Evolutionary conservation across 169 alveolate genomes (phyloP).

Genomic region (Eimeria tenella): DNA sequence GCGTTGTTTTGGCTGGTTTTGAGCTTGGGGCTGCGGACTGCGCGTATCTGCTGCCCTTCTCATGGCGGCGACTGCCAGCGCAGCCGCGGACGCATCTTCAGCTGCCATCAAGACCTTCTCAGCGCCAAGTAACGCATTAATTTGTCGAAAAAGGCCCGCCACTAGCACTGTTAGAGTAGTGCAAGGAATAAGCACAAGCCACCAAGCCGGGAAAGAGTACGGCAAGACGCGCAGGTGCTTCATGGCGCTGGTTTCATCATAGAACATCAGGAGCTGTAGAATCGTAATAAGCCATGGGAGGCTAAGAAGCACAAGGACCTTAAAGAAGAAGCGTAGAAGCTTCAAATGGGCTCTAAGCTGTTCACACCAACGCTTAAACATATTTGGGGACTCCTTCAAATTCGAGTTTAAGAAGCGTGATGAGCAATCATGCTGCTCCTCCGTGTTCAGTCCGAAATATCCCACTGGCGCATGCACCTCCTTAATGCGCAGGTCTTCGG

Average conservation of each 20-base stretch:
- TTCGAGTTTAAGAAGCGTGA: background rate
- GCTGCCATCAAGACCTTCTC: constrained; percentile 34
- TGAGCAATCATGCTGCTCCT: background rate
- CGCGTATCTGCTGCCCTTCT: background rate
- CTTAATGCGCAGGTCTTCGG: constrained; percentile 2
- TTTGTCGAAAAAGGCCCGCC: constrained; percentile 31
- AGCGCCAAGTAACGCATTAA: constrained; percentile 33
- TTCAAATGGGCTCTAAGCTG: constrained; percentile 4
- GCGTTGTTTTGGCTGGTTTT: background rate
- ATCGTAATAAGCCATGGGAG: constrained; percentile 43
- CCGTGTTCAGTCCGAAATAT: background rate
- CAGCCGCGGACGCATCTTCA: constrained; percentile 26
- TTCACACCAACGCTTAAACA: background rate
- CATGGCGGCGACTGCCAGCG: background rate
- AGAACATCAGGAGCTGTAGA: background rate
- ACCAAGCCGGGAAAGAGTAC: constrained; percentile 57
- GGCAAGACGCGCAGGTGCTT: constrained; percentile 51
- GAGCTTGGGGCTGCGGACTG: background rate
- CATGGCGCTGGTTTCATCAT: constrained; percentile 44
- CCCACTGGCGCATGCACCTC: background rate
- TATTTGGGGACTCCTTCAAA: background rate
- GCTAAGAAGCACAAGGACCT: background rate
- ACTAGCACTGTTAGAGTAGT: background rate
- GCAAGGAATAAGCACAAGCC: constrained; percentile 49
- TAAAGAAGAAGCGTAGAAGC: constrained; percentile 10